Conservation (phyloP, 106 monocot genomes). For the Iris macrosiphon region DNA sequence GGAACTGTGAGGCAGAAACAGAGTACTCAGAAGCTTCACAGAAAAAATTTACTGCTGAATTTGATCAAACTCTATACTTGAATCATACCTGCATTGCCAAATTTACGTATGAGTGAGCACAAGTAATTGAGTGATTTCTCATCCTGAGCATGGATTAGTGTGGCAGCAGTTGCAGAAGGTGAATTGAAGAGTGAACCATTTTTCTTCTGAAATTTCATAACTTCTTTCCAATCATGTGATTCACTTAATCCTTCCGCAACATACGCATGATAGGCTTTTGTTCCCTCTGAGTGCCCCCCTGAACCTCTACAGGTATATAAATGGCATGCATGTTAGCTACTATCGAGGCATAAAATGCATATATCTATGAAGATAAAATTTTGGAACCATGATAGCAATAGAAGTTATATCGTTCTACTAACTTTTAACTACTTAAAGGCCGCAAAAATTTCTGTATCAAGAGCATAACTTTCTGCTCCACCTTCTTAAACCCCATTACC, state of each 20-base stretch:
- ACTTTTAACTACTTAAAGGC: no score
- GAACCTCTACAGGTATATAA: slow-evolving; percentile 21
- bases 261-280: slow-evolving; percentile 65
- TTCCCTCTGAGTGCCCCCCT: slow-evolving; percentile 29
- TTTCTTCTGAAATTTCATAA: slow-evolving; percentile 71
- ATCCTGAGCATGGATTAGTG: slow-evolving; percentile 33
- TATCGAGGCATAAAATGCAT: no score
- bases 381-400: no score
- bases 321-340: slow-evolving; percentile 7
- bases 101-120: slow-evolving; percentile 28
- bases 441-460: no score
- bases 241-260: slow-evolving; percentile 69
- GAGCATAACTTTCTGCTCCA: no score
- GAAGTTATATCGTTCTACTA: no score
- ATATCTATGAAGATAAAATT: no score
- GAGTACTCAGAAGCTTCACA: not conserved
- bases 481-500: no score
- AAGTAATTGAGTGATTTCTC: slow-evolving; percentile 58
- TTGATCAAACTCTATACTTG: no score
- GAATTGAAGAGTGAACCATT: slow-evolving; percentile 93
- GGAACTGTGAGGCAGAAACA: slow-evolving; percentile 51
- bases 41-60: not conserved
- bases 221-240: slow-evolving; percentile 38
- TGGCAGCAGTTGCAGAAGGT: slow-evolving; percentile 81
- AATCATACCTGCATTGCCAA: slow-evolving; percentile 84